Percentiles rank a stretch among this genome's conserved stretches.
These are phyloP conservation scores for Lachancea waltii DNA, from an alignment of 805 yeast genomes.

Conservation along the genomic window DNA sequence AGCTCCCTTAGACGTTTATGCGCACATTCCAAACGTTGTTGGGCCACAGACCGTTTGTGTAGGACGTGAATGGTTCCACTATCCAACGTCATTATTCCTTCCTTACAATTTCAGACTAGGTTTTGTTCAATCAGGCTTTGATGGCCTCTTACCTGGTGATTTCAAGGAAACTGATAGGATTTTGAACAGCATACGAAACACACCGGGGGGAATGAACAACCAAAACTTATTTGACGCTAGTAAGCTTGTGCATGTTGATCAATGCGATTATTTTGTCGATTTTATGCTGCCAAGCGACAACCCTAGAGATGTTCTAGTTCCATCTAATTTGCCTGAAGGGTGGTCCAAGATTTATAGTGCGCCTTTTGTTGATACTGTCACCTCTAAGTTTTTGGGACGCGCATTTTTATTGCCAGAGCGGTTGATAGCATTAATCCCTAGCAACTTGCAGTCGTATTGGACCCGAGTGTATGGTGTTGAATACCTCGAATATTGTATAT, in stretches of 20 bases:
- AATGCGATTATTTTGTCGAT: constrained; percentile 72
- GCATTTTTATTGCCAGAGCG: constrained; percentile 46
- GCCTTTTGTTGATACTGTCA: constrained; percentile 46
- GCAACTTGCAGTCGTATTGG: constrained; percentile 14
- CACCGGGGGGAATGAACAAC: constrained; percentile 70
- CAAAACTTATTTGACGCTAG: constrained; percentile 57
- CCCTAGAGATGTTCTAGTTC: constrained; percentile 38
- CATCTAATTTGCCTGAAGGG: constrained; percentile 17
- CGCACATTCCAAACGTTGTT: constrained; percentile 31
- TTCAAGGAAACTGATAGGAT: constrained; percentile 44
- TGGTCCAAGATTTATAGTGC: constrained; percentile 49
- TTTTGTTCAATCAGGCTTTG: constrained; percentile 72
- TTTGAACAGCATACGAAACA: constrained; percentile 36
- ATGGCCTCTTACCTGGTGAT: constrained; percentile 85
- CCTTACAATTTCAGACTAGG: constrained; percentile 55
- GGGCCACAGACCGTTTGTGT: constrained; percentile 57
- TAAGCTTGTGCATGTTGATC: constrained; percentile 42
- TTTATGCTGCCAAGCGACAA: constrained; percentile 42
- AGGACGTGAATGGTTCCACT: constrained; percentile 96
- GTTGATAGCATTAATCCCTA: constrained; percentile 23
- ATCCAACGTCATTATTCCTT: constrained; percentile 80
- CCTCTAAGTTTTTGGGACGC: constrained; percentile 50
- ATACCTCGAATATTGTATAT: constrained; percentile 47
- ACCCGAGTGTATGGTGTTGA: constrained; percentile 31
- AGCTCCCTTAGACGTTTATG: constrained; percentile 62